Base-by-base conservation (phyloP, 495 filamentous ascomycete species). In the Aspergillus leporis region DNA sequence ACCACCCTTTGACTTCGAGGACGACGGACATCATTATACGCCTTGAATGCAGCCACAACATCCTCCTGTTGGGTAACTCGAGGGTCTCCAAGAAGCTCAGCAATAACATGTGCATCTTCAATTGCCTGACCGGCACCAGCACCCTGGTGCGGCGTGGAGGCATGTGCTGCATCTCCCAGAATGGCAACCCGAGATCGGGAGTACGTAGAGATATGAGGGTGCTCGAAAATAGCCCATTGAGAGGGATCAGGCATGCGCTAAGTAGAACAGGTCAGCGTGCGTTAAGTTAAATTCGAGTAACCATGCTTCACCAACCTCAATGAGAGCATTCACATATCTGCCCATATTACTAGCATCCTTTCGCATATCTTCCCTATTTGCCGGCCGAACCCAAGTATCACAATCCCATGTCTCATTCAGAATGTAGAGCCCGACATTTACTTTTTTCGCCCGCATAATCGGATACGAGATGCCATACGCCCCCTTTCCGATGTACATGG, bases 111-210 rank as follows among this genome's bases (percentile, higher is more conserved):
- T 6, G 85, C 81, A 70, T 90, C 88, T 64, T 90, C 88, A 32
- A 90, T 82, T 3, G 85, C 84, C 71, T 86, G 82, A 0, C 87
- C 87, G 0, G 86, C 87, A 0, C 87, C 88, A 1, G 87, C 78
- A 9, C 87, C 87, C 61, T 90, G 86, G 63, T 90, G 87, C 0
- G 88, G 88, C 3, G 87, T 88, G 0, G 81, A 80, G 0, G 87
- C 86, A 60, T 90, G 88, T 0, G 87, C 87, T 0, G 88, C 87
- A 61, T 90, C 88, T 1, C 89, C 88, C 0, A 89, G 70, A 2
- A 90, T 73, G 6, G 80, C 82, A 0, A 90, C 62, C 0, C 78
- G 74, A 2, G 78, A 81, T 31, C 78, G 79, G 53, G 72, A 75
- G 58, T 82, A 90, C 1, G 77, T 83, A 2, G 78, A 74, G 12